Evolutionary conservation across 768 basidiomycete species (phyloP).

Genomic region (Suillus occidentalis): DNA sequence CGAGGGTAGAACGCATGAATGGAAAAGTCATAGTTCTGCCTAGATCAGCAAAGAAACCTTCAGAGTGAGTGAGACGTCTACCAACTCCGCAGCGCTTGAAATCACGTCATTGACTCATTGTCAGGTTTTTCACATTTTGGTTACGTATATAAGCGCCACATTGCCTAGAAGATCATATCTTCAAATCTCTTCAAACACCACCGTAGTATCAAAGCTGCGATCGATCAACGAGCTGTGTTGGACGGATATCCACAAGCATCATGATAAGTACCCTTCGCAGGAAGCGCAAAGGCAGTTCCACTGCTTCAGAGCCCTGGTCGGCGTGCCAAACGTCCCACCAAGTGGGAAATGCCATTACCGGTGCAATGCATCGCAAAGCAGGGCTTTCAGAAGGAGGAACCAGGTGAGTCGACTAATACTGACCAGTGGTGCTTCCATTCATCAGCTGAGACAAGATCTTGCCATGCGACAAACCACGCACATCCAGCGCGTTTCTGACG

Average conservation of each 20-base stretch:
- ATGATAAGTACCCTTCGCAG: neutral
- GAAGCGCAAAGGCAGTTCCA: neutral
- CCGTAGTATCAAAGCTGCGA: neutral
- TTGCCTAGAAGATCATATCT: neutral
- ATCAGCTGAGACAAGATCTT: neutral
- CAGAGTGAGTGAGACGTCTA: neutral
- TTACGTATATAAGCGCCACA: neutral
- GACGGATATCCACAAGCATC: neutral
- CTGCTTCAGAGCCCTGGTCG: neutral
- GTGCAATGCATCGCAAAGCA: neutral
- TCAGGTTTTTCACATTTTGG: neutral
- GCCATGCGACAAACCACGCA: conserved; percentile 26
- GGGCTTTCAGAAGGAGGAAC: neutral
- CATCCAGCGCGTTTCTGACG: conserved; percentile 14
- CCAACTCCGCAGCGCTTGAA: neutral
- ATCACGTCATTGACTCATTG: neutral
- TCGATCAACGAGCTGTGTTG: neutral
- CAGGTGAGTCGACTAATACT: neutral
- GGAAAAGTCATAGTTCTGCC: neutral
- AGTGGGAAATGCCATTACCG: neutral
- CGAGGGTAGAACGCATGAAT: neutral
- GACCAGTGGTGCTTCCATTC: neutral
- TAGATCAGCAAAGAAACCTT: neutral
- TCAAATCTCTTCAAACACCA: neutral
- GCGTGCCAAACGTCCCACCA: neutral